phyloP scores from a whole-genome alignment of 2,329 filamentous ascomycete genomes.

The Colletotrichum sp. region DNA sequence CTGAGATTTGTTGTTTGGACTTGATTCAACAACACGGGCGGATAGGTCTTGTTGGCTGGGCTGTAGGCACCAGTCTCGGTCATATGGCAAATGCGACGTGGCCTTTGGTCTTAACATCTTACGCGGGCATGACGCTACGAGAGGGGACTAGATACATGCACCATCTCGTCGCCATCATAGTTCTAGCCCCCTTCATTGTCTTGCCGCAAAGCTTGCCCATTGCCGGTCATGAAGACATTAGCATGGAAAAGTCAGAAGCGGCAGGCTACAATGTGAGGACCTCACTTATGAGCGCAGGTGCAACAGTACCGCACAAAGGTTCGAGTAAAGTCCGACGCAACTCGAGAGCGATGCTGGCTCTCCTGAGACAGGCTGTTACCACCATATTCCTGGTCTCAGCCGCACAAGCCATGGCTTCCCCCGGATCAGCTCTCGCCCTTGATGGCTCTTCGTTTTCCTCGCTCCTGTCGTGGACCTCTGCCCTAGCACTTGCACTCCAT shows the following conservation, averaged over 20 bases:
- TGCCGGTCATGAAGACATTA: too few species aligned
- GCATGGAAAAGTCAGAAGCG: too few species aligned
- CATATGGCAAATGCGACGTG: conserved; percentile 29
- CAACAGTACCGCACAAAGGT: too few species aligned
- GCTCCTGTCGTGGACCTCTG: conserved; percentile 30
- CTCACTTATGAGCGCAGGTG: too few species aligned
- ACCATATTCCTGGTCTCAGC: conserved; percentile 26
- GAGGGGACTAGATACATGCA: conserved; percentile 29
- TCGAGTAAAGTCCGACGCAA: conserved; percentile 31
- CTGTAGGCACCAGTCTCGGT: conserved; percentile 33
- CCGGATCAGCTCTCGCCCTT: conserved; percentile 29
- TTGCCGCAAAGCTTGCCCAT: conserved; percentile 23
- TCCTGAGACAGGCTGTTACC: conserved; percentile 19
- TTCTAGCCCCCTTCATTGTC: conserved; percentile 30
- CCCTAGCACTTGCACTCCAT: conserved; percentile 28
- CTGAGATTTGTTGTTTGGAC: conserved; percentile 34
- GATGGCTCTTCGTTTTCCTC: conserved; percentile 24
- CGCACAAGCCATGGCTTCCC: conserved; percentile 26
- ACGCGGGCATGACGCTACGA: conserved; percentile 29
- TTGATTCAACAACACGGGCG: conserved; percentile 32
- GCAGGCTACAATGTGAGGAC: too few species aligned
- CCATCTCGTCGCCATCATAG: conserved; percentile 27
- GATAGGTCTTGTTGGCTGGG: conserved; percentile 38
- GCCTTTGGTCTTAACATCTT: conserved; percentile 32
- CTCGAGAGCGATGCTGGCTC: conserved; percentile 21